These are phyloP conservation scores for Wickerhamiella galacta DNA, from an alignment of 805 yeast genomes.

Conservation along the genomic window DNA sequence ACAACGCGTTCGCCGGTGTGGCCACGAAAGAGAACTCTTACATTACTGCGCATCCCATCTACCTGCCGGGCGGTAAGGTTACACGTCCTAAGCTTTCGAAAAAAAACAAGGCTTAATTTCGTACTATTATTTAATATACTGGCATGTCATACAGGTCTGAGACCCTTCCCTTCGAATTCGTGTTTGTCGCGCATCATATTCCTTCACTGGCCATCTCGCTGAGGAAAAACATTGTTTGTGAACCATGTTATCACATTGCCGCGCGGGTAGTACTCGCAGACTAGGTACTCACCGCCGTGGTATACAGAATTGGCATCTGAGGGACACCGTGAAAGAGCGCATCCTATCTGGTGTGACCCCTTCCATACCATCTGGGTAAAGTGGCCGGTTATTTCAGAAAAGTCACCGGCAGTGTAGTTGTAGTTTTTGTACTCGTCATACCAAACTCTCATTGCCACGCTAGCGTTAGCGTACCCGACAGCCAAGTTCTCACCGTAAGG, in stretches of 20 bases:
- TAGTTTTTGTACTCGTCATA: conserved; percentile 44
- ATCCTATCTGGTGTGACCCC: conserved; percentile 43
- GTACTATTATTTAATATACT: too few species aligned
- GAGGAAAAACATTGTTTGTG: conserved; percentile 4
- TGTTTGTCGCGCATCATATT: too few species aligned
- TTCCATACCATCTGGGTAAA: conserved; percentile 74
- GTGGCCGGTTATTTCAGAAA: conserved; percentile 45
- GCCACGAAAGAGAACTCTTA: conserved; percentile 46
- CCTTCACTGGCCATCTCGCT: too few species aligned
- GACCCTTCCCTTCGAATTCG: too few species aligned
- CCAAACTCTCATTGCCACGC: conserved; percentile 46
- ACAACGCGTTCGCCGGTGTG: conserved; percentile 47
- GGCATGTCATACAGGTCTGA: background rate
- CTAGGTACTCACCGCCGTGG: conserved; percentile 33
- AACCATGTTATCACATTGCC: conserved; percentile 35
- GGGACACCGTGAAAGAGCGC: conserved; percentile 48
- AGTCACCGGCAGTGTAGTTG: conserved; percentile 29
- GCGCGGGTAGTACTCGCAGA: conserved; percentile 59
- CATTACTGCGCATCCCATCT: conserved; percentile 32
- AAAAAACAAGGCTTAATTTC: too few species aligned
- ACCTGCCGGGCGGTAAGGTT: conserved; percentile 27
- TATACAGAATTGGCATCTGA: background rate
- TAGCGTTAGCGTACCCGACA: conserved; percentile 39
- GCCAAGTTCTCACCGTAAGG: conserved; percentile 71
- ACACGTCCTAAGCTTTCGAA: background rate